These are phyloP conservation scores for Fistulinella cinereoalba DNA, from an alignment of 1,284 basidiomycete genomes.

Conservation along the genomic window DNA sequence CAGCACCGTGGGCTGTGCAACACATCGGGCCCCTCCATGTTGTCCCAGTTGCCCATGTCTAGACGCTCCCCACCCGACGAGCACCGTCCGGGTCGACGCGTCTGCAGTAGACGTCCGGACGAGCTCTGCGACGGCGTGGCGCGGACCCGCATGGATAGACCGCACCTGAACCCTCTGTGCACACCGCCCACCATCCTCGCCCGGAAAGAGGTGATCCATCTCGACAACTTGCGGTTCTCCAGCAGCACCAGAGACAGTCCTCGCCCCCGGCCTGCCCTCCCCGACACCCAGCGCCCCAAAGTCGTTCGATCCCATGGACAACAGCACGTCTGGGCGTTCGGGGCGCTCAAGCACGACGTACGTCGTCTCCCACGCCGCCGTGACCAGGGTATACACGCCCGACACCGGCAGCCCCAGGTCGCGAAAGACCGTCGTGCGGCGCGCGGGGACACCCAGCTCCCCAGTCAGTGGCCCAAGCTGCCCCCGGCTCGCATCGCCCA, in stretches of 20 bases:
- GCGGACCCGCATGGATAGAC: conserved; percentile 62
- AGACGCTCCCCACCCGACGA: conserved; percentile 80
- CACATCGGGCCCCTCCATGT: conserved; percentile 14
- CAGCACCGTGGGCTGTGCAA: conserved; percentile 22
- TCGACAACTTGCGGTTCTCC: conserved; percentile 41
- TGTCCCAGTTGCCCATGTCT: conserved; percentile 77
- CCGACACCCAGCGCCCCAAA: conserved; percentile 75
- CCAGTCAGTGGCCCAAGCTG: too few species aligned
- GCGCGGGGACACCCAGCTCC: too few species aligned
- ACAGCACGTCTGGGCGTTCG: conserved; percentile 53
- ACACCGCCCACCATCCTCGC: conserved; percentile 15
- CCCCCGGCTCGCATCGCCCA: conserved; percentile 58
- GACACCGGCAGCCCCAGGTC: conserved; percentile 43
- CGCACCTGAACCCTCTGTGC: conserved; percentile 33
- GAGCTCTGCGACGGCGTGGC: conserved; percentile 62
- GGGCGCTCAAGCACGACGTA: conserved; percentile 57
- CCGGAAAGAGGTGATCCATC: conserved; percentile 39
- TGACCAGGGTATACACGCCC: conserved; percentile 39
- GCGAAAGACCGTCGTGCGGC: conserved; percentile 41
- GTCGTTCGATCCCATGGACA: conserved; percentile 81
- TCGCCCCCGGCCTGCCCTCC: background rate
- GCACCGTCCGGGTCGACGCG: conserved; percentile 18
- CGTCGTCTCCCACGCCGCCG: conserved; percentile 80
- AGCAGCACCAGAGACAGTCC: background rate
- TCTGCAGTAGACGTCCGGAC: background rate